These are phyloP conservation scores for Fragilaria crotonensis DNA, from an alignment of 108 stramenopile genomes.

Conservation along the genomic window DNA sequence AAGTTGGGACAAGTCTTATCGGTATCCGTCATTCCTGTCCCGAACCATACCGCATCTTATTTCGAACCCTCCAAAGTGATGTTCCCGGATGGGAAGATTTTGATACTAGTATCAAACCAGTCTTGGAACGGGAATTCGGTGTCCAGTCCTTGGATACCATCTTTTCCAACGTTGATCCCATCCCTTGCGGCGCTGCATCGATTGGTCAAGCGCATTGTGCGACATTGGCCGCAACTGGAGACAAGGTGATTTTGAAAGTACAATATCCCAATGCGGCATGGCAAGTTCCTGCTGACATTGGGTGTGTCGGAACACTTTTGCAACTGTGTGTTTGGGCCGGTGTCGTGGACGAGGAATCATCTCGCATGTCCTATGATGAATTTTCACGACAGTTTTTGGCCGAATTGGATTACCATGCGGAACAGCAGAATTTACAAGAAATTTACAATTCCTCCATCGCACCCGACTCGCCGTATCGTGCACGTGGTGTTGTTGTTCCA, in stretches of 20 bases:
- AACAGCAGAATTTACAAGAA: constrained; percentile 42
- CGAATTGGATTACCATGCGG: constrained; percentile 59
- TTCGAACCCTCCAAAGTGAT: constrained; percentile 70
- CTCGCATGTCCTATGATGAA: constrained; percentile 52
- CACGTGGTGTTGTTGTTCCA: constrained; percentile 45
- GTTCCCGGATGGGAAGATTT: constrained; percentile 71
- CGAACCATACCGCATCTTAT: constrained; percentile 51
- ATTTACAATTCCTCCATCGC: constrained; percentile 55
- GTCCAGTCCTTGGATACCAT: constrained; percentile 50
- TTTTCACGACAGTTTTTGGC: constrained; percentile 65
- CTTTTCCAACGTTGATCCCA: constrained; percentile 68
- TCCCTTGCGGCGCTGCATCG: constrained; percentile 84
- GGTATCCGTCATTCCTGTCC: constrained; percentile 65
- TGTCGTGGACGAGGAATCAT: constrained; percentile 47
- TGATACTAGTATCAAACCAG: constrained; percentile 51
- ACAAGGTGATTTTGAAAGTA: constrained; percentile 85
- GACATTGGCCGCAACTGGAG: constrained; percentile 2
- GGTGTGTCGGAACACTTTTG: constrained; percentile 66
- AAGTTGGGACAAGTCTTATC: constrained; percentile 90
- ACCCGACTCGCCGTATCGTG: constrained; percentile 45
- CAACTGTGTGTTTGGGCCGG: constrained; percentile 60
- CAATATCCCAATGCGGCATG: constrained; percentile 85
- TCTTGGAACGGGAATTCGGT: constrained; percentile 51
- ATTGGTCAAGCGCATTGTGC: constrained; percentile 92
- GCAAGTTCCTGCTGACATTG: constrained; percentile 74